phyloP scores from a whole-genome alignment of 306 rosid species.

The Fragaria vesca region DNA sequence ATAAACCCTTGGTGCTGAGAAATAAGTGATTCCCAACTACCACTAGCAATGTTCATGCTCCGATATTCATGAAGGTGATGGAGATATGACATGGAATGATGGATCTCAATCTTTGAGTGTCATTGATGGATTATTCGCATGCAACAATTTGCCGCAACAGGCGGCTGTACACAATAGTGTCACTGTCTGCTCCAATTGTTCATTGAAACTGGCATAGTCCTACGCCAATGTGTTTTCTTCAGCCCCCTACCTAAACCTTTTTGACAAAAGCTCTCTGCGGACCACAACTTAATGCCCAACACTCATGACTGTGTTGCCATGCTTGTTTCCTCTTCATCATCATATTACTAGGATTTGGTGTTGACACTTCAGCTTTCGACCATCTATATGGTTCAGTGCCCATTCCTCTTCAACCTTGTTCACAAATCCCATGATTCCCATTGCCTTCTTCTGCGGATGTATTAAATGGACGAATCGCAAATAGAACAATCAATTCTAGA shows the following conservation, averaged over 20 bases:
- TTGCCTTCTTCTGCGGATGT: neutral
- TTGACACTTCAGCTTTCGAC: slow-evolving; percentile 21
- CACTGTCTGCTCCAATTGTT: slow-evolving; percentile 16
- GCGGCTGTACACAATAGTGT: neutral
- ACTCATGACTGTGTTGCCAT: slow-evolving; percentile 10
- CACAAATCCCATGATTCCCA: slow-evolving; percentile 3
- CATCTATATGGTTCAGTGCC: slow-evolving; percentile 17
- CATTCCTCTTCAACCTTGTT: slow-evolving; percentile 19
- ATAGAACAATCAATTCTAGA: neutral
- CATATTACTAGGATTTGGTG: slow-evolving; percentile 20
- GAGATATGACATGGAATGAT: slow-evolving; percentile 2
- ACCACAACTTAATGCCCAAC: slow-evolving; percentile 19
- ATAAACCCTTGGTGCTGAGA: neutral
- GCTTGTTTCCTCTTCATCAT: slow-evolving; percentile 12
- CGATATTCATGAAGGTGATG: neutral
- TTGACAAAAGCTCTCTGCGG: slow-evolving; percentile 9
- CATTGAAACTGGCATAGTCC: neutral
- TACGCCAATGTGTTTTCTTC: neutral
- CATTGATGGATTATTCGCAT: neutral
- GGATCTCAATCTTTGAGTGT: neutral
- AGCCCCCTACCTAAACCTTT: neutral
- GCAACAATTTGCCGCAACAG: neutral
- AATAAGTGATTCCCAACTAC: slow-evolving; percentile 1
- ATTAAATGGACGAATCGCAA: neutral
- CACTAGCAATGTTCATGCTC: neutral